Conservation (phyloP, 208 protist genomes). For the Tritrichomonas musculus region DNA sequence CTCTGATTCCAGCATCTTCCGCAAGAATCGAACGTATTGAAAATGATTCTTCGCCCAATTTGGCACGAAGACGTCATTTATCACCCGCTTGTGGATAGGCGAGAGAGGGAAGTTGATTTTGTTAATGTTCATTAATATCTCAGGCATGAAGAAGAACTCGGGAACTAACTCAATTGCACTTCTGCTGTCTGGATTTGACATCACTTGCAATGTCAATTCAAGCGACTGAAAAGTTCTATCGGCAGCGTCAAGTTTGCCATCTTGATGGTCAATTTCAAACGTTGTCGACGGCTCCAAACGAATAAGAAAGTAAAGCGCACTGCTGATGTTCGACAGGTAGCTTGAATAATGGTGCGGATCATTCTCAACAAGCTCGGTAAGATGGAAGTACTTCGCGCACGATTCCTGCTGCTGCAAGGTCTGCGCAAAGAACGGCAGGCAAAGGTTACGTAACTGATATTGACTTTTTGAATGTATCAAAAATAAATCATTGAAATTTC, state of each 20-base stretch:
- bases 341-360: neutral
- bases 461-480: no score
- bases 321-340: neutral
- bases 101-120: constrained; percentile 49
- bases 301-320: neutral
- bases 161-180: constrained; percentile 51
- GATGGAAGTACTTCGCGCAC: no score
- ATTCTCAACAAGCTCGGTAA: no score
- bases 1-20: neutral
- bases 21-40: neutral
- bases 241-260: constrained; percentile 67
- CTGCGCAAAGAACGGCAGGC: no score
- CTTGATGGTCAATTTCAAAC: constrained; percentile 39
- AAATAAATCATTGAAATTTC: no score
- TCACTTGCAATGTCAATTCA: neutral
- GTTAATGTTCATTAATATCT: constrained; percentile 51
- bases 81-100: constrained; percentile 29
- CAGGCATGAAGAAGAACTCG: constrained; percentile 57
- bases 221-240: neutral
- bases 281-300: neutral
- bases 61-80: constrained; percentile 45
- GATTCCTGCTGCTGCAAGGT: no score
- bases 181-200: neutral
- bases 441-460: no score
- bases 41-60: constrained; percentile 36